A percentile compares a stretch with the other conserved stretches of the same genome.
These are phyloP conservation scores for Candida schatavii DNA, from an alignment of 805 yeast genomes.

Conservation along the genomic window DNA sequence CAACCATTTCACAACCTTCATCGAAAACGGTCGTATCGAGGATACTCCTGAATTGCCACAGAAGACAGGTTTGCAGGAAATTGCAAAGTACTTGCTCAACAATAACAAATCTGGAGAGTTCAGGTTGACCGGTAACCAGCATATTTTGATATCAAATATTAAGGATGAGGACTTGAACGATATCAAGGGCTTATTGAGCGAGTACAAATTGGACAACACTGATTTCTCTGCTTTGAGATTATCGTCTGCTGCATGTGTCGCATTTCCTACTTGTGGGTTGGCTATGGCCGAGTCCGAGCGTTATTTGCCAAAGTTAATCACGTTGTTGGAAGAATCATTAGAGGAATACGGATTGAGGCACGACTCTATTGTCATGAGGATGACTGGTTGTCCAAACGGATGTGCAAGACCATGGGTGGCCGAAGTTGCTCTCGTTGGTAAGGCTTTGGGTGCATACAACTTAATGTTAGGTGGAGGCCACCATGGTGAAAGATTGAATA, in stretches of 20 bases:
- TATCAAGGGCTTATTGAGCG: conserved; percentile 61
- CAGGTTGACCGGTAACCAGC: conserved; percentile 95
- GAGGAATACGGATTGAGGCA: conserved; percentile 93
- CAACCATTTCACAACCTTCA: conserved; percentile 89
- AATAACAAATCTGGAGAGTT: conserved; percentile 70
- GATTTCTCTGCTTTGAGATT: conserved; percentile 80
- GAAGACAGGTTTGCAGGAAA: conserved; percentile 76
- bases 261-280: conserved; percentile 97
- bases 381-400: conserved; percentile 99
- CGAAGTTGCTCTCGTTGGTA: conserved; percentile 92
- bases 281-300: conserved; percentile 99
- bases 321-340: conserved; percentile 78
- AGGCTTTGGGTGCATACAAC: conserved; percentile 90
- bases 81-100: conserved; percentile 67
- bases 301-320: conserved; percentile 75
- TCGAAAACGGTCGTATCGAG: conserved; percentile 95
- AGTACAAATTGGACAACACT: conserved; percentile 81
- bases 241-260: conserved; percentile 95
- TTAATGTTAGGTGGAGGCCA: conserved; percentile 95
- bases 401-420: conserved; percentile 99
- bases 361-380: conserved; percentile 92
- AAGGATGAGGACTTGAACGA: conserved; percentile 62
- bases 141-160: conserved; percentile 71
- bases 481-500: conserved; percentile 88
- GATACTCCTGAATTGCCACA: conserved; percentile 88